A percentile compares a stretch with the other conserved stretches of the same genome.
Evolutionary conservation across 2,329 filamentous ascomycete genomes (phyloP).

Genomic region (Dactylellina leptospora): DNA sequence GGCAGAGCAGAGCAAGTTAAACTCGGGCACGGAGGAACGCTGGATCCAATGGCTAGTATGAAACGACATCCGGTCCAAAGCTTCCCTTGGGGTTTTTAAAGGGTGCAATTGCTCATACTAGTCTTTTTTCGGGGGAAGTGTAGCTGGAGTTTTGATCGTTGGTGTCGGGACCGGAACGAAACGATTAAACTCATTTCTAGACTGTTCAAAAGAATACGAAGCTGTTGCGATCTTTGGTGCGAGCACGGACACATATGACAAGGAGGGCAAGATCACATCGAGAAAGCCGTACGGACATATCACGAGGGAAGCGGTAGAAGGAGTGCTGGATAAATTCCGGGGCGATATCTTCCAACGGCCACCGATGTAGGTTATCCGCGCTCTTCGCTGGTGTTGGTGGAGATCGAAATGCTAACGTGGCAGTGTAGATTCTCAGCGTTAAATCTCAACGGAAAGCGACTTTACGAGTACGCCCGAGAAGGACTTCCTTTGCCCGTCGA

Average conservation of each 20-base stretch:
- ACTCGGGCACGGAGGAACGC: slow-evolving; percentile 91
- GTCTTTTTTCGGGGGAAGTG: neutral
- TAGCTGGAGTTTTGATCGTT: slow-evolving; percentile 82
- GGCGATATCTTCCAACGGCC: slow-evolving; percentile 89
- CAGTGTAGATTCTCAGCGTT: slow-evolving; percentile 77
- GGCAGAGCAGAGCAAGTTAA: slow-evolving; percentile 69
- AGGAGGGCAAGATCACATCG: slow-evolving; percentile 81
- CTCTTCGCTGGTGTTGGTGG: neutral
- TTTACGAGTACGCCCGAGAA: slow-evolving; percentile 95
- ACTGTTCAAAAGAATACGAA: slow-evolving; percentile 93
- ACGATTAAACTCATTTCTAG: slow-evolving; percentile 76
- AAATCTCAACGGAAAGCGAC: slow-evolving; percentile 89
- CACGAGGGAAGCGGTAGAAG: slow-evolving; percentile 79
- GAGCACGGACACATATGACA: slow-evolving; percentile 91
- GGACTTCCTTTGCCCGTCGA: slow-evolving; percentile 85
- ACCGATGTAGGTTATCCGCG: slow-evolving; percentile 67
- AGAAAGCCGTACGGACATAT: slow-evolving; percentile 80
- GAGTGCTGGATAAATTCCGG: slow-evolving; percentile 76
- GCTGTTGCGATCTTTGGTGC: slow-evolving; percentile 88
- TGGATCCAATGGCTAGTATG: slow-evolving; percentile 83
- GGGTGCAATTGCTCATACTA: neutral
- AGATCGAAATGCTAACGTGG: neutral
- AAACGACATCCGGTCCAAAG: neutral
- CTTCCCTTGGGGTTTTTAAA: neutral
- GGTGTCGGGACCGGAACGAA: slow-evolving; percentile 91